A percentile compares a stretch with the other conserved stretches of the same genome.
Evolutionary conservation across 495 filamentous ascomycete genomes (phyloP).

Genomic region (Penicillium ochrochloron): DNA sequence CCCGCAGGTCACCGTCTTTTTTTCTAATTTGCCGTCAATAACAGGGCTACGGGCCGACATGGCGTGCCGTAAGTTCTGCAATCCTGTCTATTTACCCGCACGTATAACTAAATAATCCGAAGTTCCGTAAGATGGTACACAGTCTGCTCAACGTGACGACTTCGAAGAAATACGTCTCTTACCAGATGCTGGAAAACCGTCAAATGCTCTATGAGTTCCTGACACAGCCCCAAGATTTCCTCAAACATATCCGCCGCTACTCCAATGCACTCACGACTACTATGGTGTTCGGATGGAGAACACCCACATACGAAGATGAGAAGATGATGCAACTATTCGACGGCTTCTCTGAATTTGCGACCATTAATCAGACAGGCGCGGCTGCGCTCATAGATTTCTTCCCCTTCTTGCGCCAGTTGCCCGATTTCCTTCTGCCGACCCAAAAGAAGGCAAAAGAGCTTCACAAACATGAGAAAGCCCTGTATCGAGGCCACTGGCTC

Average conservation of each 20-base stretch:
- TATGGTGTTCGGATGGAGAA: constrained; percentile 61
- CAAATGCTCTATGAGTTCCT: constrained; percentile 36
- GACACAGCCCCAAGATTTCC: constrained; percentile 41
- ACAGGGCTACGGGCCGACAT: constrained; percentile 35
- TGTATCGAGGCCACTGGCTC: constrained; percentile 47
- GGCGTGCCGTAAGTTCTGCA: constrained; percentile 25
- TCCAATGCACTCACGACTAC: constrained; percentile 58
- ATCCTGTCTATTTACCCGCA: no score
- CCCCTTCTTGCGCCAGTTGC: constrained; percentile 35
- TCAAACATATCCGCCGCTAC: constrained; percentile 58
- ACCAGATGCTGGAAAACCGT: constrained; percentile 47
- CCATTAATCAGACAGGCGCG: constrained; percentile 45
- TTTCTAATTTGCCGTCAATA: background rate
- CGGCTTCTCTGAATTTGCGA: constrained; percentile 54
- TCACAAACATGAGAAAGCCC: constrained; percentile 32
- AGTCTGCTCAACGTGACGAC: constrained; percentile 34
- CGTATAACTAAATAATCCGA: constrained; percentile 4
- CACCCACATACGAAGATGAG: constrained; percentile 50
- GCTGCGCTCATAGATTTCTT: constrained; percentile 40
- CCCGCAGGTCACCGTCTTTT: no score
- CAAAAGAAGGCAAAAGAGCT: constrained; percentile 45
- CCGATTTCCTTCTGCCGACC: constrained; percentile 33
- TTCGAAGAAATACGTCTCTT: constrained; percentile 43
- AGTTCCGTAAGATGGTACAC: constrained; percentile 45
- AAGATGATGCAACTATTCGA: constrained; percentile 59